A percentile compares a stretch with the other conserved stretches of the same genome.
Conservation (phyloP, 1,284 basidiomycete genomes). For the Tetrapyrgos nigripes region DNA sequence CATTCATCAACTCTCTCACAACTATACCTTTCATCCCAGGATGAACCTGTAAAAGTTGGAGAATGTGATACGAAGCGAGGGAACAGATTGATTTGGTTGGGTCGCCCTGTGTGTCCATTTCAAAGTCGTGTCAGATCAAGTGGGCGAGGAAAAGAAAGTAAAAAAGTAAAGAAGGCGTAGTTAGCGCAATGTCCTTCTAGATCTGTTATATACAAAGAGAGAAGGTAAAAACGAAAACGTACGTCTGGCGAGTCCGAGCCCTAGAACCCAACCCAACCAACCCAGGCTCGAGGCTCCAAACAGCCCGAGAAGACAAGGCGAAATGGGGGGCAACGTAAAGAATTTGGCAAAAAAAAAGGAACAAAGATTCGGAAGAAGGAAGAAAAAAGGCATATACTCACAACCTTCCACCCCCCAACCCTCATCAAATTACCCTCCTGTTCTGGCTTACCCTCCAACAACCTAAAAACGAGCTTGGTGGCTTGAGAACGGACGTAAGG, state of each 20-base stretch:
- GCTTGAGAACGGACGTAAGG: conserved; percentile 89
- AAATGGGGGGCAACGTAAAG: no score
- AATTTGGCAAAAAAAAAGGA: conserved; percentile 2
- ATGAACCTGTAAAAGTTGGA: conserved; percentile 90
- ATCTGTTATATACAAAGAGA: no score
- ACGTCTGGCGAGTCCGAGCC: no score
- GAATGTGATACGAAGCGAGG: conserved; percentile 87
- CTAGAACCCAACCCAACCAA: no score
- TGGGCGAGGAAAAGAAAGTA: no score
- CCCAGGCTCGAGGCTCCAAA: no score
- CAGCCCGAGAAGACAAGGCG: no score
- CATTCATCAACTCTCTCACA: conserved; percentile 85
- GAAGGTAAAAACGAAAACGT: no score
- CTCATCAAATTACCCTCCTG: conserved; percentile 97
- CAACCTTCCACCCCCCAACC: conserved; percentile 94
- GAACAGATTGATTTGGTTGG: conserved; percentile 90
- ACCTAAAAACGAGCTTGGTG: conserved; percentile 75
- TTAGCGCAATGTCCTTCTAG: no score
- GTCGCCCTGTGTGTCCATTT: no score
- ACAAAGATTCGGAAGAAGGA: not conserved
- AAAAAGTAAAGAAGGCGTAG: no score
- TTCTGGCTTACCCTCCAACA: conserved; percentile 92
- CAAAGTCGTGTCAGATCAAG: no score
- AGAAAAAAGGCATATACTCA: conserved; percentile 40
- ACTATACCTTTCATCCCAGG: conserved; percentile 95